phyloP scores from a whole-genome alignment of 2,329 filamentous ascomycete species.

The Trichoderma sp. region DNA sequence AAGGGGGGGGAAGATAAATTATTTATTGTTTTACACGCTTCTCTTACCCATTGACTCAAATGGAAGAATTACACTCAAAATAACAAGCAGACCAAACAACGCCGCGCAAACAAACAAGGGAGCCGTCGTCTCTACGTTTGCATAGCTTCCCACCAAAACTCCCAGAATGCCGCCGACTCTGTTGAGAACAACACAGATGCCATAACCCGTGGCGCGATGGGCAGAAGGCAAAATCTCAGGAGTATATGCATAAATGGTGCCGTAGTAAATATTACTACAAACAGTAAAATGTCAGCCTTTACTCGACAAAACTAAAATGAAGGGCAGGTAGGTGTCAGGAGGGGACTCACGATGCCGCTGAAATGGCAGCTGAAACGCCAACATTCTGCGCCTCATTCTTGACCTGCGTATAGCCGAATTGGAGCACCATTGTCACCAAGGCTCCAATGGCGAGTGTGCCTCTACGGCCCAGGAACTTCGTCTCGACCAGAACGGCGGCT shows the following conservation, averaged over 20 bases:
- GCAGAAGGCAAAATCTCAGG: slow-evolving; percentile 21
- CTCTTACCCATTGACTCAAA: slow-evolving; percentile 21
- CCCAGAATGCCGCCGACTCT: slow-evolving; percentile 20
- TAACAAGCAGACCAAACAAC: slow-evolving; percentile 20
- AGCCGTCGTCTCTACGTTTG: slow-evolving; percentile 21
- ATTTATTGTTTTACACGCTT: slow-evolving; percentile 6
- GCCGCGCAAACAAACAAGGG: slow-evolving; percentile 21
- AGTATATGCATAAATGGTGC: slow-evolving; percentile 21
- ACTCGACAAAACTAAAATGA: no score
- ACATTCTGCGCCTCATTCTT: slow-evolving; percentile 20
- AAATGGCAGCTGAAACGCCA: slow-evolving; percentile 20
- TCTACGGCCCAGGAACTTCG: slow-evolving; percentile 15
- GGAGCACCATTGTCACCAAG: slow-evolving; percentile 15
- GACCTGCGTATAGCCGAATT: slow-evolving; percentile 22
- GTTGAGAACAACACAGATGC: slow-evolving; percentile 20
- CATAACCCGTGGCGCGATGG: slow-evolving; percentile 21
- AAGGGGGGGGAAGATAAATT: neutral
- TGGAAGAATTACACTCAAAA: slow-evolving; percentile 19
- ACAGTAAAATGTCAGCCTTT: neutral
- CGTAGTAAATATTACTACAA: slow-evolving; percentile 18
- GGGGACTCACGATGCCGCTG: slow-evolving; percentile 17
- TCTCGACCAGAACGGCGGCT: slow-evolving; percentile 14
- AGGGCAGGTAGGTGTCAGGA: neutral
- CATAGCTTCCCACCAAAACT: slow-evolving; percentile 20
- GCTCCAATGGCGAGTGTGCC: slow-evolving; percentile 18